Conservation (phyloP, 352 stramenopile species). For the Pythium plurisporium region DNA sequence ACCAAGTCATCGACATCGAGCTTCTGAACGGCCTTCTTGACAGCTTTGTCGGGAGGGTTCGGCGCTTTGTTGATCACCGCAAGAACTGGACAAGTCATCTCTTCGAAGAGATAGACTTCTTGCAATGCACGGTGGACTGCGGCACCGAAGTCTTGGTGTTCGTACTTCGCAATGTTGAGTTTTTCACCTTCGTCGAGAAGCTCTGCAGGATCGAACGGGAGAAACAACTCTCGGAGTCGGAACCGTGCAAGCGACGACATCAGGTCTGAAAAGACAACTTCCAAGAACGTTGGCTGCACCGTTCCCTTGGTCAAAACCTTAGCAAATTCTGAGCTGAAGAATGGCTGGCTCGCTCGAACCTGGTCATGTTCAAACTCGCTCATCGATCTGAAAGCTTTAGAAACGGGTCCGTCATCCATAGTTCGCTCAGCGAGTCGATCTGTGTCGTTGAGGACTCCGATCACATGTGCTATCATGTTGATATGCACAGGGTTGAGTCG, state of each 20-base stretch:
- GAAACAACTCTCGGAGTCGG: conserved; percentile 58
- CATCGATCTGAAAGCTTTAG: conserved; percentile 10
- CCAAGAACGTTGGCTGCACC: conserved; percentile 30
- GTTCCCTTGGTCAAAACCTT: conserved; percentile 19
- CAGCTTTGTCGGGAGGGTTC: background rate
- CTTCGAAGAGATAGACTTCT: conserved; percentile 41
- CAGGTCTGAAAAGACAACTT: conserved; percentile 47
- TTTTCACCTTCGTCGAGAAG: conserved; percentile 21
- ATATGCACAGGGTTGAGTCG: background rate
- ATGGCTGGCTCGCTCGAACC: conserved; percentile 21
- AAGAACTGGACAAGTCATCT: conserved; percentile 33
- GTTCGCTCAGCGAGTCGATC: conserved; percentile 8
- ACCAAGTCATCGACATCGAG: conserved; percentile 37
- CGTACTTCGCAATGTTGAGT: conserved; percentile 38
- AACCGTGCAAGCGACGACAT: conserved; percentile 53
- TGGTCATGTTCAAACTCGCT: conserved; percentile 8
- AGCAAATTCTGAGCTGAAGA: conserved; percentile 44
- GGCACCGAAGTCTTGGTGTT: conserved; percentile 76
- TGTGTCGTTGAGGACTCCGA: conserved; percentile 6
- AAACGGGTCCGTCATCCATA: background rate
- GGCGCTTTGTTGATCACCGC: conserved; percentile 24
- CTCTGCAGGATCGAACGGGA: conserved; percentile 42
- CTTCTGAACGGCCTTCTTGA: conserved; percentile 9
- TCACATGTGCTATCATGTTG: background rate
- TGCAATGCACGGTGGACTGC: conserved; percentile 62